Percentiles rank a stretch among this genome's conserved stretches.
These are phyloP conservation scores for Coelastrella sp. DNA, from an alignment of 139 green algal genomes.

Conservation along the genomic window DNA sequence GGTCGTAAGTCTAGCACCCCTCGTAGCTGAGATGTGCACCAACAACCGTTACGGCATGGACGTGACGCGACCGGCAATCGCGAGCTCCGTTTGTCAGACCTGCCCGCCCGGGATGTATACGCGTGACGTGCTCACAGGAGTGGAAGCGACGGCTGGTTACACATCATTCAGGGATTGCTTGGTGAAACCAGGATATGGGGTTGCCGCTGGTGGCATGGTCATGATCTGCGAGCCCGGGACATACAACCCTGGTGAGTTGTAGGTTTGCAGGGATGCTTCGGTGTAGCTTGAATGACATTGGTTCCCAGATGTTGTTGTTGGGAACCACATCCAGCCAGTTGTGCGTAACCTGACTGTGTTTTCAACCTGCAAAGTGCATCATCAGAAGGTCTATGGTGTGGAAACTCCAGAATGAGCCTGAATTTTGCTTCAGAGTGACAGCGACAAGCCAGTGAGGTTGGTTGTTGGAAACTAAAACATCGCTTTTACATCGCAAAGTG, in stretches of 20 bases:
- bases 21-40: constrained; percentile 2
- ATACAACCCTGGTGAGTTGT: not conserved
- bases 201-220: not conserved
- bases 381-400: no score
- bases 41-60: constrained; percentile 2
- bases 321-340: no score
- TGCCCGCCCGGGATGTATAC: constrained; percentile 15
- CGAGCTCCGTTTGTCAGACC: not conserved
- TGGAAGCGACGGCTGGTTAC: not conserved
- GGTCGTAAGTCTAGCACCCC: not conserved
- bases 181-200: not conserved
- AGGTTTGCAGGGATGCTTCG: no score
- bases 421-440: no score
- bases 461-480: no score
- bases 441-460: no score
- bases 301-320: no score
- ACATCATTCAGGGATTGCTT: not conserved
- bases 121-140: not conserved
- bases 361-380: no score
- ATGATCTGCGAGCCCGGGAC: not conserved
- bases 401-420: no score
- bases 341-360: no score
- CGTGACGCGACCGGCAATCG: not conserved
- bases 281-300: no score
- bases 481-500: no score